Base-by-base conservation (phyloP, 2,329 filamentous ascomycete species). In the Trichoderma atrobrunneum region DNA sequence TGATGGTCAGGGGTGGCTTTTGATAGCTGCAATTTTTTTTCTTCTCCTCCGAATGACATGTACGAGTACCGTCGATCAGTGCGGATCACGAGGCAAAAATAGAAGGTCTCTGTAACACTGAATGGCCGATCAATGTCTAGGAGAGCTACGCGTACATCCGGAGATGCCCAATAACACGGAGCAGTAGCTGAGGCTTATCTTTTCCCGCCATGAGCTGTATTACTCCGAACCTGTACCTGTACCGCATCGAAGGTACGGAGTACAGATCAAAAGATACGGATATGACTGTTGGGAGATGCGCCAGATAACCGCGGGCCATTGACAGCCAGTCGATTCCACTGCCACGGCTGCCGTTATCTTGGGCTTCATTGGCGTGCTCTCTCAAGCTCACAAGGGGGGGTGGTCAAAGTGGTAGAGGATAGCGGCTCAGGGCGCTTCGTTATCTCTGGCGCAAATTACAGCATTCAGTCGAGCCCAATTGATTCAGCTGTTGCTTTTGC, bases 371-470 rank as follows among this genome's bases (percentile, higher is more conserved):
- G 66, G 66, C 67, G 36, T 70, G 57, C 28, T 68, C 57, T 39
- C 14, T 54, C 48, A 54, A 54, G 26, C 26, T 36, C 36, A 24
- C 16, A 14, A 18, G 34, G 28, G 24, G 28, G 28, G 36, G 39
- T 34, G 56, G 66, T 39, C 28, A 18, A 10, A n/a, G 34, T 16
- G 16, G 39, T 43, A n/a, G 16, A 39, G 51, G 39, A 60, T 28
- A 51, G 34, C n/a, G 28, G 66, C 34, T 61, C 56, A 62, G 39
- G 66, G 66, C 66, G 56, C 56, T 70, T 70, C 66, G 66, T 70
- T 70, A 70, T 70, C 66, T 70, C 7, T 69, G 66, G 56, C 66
- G 66, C 66, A 61, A 51, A 69, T 69, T 48, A 39, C 56, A 69
- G 64, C 32, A 67, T 48, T 48, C 54, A 21, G 11, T n/a, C 18